Evolutionary conservation across 352 stramenopile genomes (phyloP), one percentile per base, ranked within the genome.

Genomic region (Globisporangium paddicum): DNA sequence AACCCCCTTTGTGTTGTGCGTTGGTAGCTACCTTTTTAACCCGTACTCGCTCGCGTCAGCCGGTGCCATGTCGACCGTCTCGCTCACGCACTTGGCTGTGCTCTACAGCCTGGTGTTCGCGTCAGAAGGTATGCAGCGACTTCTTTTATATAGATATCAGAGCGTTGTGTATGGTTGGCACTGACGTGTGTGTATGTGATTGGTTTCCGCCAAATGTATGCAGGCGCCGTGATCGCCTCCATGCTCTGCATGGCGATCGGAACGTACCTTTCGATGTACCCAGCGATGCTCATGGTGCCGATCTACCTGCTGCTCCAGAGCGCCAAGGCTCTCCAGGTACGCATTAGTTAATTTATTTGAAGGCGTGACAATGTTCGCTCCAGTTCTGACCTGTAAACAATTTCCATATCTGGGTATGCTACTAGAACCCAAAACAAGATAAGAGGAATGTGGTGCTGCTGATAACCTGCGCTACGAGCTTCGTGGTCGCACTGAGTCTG

Each of bases 221-320:
- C 68, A 87, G 79, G 76, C 19, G 68, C 68, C n/a, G 25, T 83
- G 19, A 58, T 54, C 6, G 59, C 64, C 0, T 76, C 73, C 5
- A 79, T 76, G 60, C 65, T 89, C 28, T 86, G 70, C 62, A 60
- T 82, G n/a, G 79, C 78, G 0, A 45, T 80, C 3, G 79, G 72
- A n/a, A 82, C 75, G 46, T 92, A 92, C 58, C 47, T 92, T 16
- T 86, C 77, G 10, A 64, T 94, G n/a, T 94, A 94, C 61, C 82
- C 84, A 8, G 62, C 73, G 11, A 67, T 89, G 28, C 55, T 94
- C 13, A 50, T 87, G 37, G 51, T 91, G 14, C 79, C 82, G 11
- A 75, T 89, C 44, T 61, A 68, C 25, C 54, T 90, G 48, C 61
- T 87, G 21, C 34, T 87, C 18, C 61, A 69, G 25, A 65, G 46